Percentiles rank a stretch among this genome's conserved stretches.
phyloP scores from a whole-genome alignment of 2,329 filamentous ascomycete species.

The Corynespora cassiicola region DNA sequence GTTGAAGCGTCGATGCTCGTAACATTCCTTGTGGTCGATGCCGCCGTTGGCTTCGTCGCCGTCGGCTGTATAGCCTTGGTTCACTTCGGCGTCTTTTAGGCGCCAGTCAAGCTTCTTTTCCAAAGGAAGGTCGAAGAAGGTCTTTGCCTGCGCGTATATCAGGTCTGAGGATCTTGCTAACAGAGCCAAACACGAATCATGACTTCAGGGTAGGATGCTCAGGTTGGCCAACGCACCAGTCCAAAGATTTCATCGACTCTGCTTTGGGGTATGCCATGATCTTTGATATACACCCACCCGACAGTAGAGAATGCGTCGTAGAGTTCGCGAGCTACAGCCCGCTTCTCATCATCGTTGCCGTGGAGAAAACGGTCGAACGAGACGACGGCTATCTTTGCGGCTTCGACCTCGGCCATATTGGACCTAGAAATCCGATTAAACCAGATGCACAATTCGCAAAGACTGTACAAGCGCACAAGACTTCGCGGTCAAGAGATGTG shows the following conservation, averaged over 20 bases:
- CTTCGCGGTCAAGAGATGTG: too few relatives aligned
- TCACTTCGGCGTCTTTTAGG: constrained; percentile 43
- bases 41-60: constrained; percentile 43
- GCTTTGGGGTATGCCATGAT: constrained; percentile 46
- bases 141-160: constrained; percentile 37
- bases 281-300: constrained; percentile 52
- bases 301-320: constrained; percentile 47
- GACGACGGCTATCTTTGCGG: constrained; percentile 28
- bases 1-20: constrained; percentile 28
- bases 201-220: constrained; percentile 6
- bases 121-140: constrained; percentile 43
- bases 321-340: constrained; percentile 35
- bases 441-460: too few relatives aligned
- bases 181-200: background rate
- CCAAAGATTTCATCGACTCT: constrained; percentile 36
- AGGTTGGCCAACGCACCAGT: constrained; percentile 22
- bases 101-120: constrained; percentile 44
- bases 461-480: too few relatives aligned
- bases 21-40: constrained; percentile 34
- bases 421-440: too few relatives aligned
- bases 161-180: too few relatives aligned
- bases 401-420: constrained; percentile 18
- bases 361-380: constrained; percentile 33
- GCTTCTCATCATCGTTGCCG: constrained; percentile 23
- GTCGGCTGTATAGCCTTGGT: constrained; percentile 48